Evolutionary conservation across 257 asterid species (phyloP).

Genomic region (Plantago elongata): DNA sequence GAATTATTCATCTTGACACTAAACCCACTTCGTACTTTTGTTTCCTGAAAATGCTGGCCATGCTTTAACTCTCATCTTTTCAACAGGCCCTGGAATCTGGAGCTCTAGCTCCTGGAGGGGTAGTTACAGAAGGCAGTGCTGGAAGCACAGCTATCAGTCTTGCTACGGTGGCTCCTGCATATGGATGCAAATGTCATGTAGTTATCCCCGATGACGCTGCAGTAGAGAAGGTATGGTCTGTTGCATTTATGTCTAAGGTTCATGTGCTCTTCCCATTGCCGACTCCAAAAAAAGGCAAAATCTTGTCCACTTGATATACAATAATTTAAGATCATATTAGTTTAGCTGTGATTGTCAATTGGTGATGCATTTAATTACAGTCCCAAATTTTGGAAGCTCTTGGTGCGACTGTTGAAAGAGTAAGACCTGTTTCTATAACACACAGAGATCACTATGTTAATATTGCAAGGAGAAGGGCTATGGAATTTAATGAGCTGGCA

Average conservation of each 20-base stretch:
- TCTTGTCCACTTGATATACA: not conserved
- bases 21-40: not conserved
- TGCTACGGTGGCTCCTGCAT: slow-evolving; percentile 93
- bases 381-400: slow-evolving; percentile 93
- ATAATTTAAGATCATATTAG: slow-evolving; percentile 1
- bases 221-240: slow-evolving; percentile 62
- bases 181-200: slow-evolving; percentile 93
- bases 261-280: not conserved
- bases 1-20: too few relatives aligned
- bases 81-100: slow-evolving; percentile 79
- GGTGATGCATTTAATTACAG: slow-evolving; percentile 33
- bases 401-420: slow-evolving; percentile 96
- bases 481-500: slow-evolving; percentile 63
- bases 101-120: slow-evolving; percentile 73
- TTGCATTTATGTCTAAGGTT: not conserved
- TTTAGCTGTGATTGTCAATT: not conserved
- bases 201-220: slow-evolving; percentile 98
- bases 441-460: slow-evolving; percentile 90
- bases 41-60: not conserved
- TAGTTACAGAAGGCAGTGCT: slow-evolving; percentile 95
- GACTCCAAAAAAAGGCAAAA: not conserved
- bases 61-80: not conserved
- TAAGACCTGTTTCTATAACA: slow-evolving; percentile 88
- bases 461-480: slow-evolving; percentile 87
- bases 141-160: slow-evolving; percentile 98